Base-by-base conservation (phyloP, 2,329 filamentous ascomycete species). In the Beauveria pseudobassiana region DNA sequence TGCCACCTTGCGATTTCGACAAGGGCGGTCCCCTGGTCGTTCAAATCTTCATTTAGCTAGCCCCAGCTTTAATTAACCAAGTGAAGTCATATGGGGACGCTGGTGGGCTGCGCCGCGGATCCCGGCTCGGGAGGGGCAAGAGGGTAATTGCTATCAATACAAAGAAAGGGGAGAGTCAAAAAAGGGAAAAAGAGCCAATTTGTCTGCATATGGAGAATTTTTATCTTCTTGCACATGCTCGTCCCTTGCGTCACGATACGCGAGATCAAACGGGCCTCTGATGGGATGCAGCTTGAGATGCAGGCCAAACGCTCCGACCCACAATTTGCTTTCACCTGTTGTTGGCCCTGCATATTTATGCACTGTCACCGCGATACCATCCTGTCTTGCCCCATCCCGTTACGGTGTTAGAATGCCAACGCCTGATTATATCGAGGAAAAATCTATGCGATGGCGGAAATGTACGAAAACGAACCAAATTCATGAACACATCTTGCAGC, bases 1-100 rank as follows among this genome's bases (percentile, higher is more conserved):
- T 69, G 70, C 67, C 69, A 71, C 70, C 69, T 70, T 69, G 66
- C 70, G 67, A 66, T 66, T 69, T 62, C 59, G 58, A 63, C 51
- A 60, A 30, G 26, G 51, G 50, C 20, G 22, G 40, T 55, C 59
- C 66, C 67, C 64, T 65, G 63, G 59, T 49, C 59, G 53, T 48
- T 50, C 46, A n/a, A 65, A 62, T 65, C 58, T 56, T 59, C 46
- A 58, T 48, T 43, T 59, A 60, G 49, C 45, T 52, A 42, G 48
- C 48, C 61, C 56, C 55, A 56, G 54, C 61, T 63, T 57, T 49
- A 54, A 59, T 53, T 62, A 50, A 57, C 14, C 52, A 50, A 30
- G 52, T 62, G 59, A 62, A 51, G 59, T 55, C 59, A 61, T 61
- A 53, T 61, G 59, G 59, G 59, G 59, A 3, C 28, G 28, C 40